Percentiles rank a stretch among this genome's conserved stretches.
Evolutionary conservation across 352 stramenopile species (phyloP).

Genomic region (Pythium phragmiticola): DNA sequence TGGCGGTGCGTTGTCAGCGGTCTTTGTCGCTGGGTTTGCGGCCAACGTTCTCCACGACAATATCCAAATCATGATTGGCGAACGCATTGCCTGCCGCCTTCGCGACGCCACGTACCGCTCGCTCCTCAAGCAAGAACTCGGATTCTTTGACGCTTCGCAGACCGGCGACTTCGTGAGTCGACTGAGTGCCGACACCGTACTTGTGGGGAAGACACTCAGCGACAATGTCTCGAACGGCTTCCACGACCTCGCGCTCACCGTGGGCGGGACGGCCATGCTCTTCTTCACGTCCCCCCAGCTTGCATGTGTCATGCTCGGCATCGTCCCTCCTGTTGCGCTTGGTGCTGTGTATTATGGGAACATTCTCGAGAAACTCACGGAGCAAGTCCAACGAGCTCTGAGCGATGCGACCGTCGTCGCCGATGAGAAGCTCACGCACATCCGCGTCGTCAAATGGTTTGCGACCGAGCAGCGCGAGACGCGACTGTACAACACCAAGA

Average conservation of each 20-base stretch:
- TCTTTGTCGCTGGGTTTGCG: slow-evolving; percentile 59
- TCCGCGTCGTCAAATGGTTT: slow-evolving; percentile 91
- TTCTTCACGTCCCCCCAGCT: slow-evolving; percentile 88
- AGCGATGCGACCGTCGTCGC: slow-evolving; percentile 88
- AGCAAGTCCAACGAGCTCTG: slow-evolving; percentile 88
- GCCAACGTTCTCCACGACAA: slow-evolving; percentile 64
- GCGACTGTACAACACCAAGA: slow-evolving; percentile 38
- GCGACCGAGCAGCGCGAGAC: slow-evolving; percentile 68
- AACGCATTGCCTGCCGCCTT: slow-evolving; percentile 68
- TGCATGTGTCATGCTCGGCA: slow-evolving; percentile 82
- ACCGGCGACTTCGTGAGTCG: slow-evolving; percentile 91
- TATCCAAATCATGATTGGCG: slow-evolving; percentile 77
- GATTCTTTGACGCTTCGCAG: slow-evolving; percentile 87
- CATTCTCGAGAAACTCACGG: slow-evolving; percentile 81
- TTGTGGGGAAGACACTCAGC: slow-evolving; percentile 90
- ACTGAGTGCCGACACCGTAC: slow-evolving; percentile 84
- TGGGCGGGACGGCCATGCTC: slow-evolving; percentile 85
- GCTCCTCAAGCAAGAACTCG: slow-evolving; percentile 79
- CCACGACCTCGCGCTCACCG: slow-evolving; percentile 66
- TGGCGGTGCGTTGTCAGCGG: slow-evolving; percentile 44
- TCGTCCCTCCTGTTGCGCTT: slow-evolving; percentile 90
- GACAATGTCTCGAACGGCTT: slow-evolving; percentile 81
- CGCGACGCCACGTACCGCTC: slow-evolving; percentile 70
- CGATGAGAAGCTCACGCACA: slow-evolving; percentile 90
- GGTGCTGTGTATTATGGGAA: slow-evolving; percentile 79